A percentile compares a stretch with the other conserved stretches of the same genome.
Conservation (phyloP, 805 yeast species). For the Ogataea allantospora region DNA sequence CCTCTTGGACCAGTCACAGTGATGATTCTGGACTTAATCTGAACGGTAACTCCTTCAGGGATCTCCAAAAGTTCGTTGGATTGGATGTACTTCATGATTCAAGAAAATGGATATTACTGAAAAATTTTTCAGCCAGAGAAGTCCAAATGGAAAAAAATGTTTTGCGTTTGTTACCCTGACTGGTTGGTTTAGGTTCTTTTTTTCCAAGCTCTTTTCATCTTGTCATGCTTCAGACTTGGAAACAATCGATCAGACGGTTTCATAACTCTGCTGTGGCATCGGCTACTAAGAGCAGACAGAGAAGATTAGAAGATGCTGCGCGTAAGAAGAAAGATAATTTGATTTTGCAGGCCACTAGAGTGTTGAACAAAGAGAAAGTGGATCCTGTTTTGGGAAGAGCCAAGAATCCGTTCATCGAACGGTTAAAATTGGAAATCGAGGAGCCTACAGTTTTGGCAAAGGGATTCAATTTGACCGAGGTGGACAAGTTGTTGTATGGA, state of each 20-base stretch:
- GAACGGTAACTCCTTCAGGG: constrained; percentile 92
- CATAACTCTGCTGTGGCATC: constrained; percentile 12
- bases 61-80: constrained; percentile 56
- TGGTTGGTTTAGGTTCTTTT: too few species aligned
- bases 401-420: constrained; percentile 61
- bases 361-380: constrained; percentile 37
- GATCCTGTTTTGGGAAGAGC: constrained; percentile 86
- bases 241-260: constrained; percentile 9
- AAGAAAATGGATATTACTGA: constrained; percentile 4
- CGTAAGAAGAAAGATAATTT: constrained; percentile 20
- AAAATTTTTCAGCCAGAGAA: constrained; percentile 12
- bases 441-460: constrained; percentile 65
- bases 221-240: constrained; percentile 4
- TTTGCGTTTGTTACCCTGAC: too few species aligned
- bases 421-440: constrained; percentile 62
- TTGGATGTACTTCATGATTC: constrained; percentile 58
- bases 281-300: constrained; percentile 14
- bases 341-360: constrained; percentile 16
- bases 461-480: constrained; percentile 59
- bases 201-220: too few species aligned
- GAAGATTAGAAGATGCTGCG: constrained; percentile 13
- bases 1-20: constrained; percentile 99
- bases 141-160: too few species aligned
- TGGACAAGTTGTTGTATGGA: constrained; percentile 74
- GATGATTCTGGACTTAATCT: constrained; percentile 87